These are phyloP conservation scores for Kockovaella imperatae DNA, from an alignment of 768 basidiomycete genomes.

Conservation along the genomic window DNA sequence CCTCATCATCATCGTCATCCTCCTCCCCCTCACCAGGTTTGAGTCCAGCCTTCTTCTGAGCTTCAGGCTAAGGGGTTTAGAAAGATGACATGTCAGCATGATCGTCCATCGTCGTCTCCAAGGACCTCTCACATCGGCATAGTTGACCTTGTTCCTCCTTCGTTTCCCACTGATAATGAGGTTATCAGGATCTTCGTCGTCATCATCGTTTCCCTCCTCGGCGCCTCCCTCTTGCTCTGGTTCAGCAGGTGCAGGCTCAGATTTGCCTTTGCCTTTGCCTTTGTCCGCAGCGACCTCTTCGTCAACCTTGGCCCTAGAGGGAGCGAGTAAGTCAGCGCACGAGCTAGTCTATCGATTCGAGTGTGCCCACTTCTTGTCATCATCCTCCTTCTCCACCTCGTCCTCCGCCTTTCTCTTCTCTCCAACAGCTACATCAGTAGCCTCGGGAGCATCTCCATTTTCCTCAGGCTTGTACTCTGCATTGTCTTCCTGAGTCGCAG, in stretches of 20 bases:
- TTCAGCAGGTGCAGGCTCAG: conserved; percentile 5
- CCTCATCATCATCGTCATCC: conserved; percentile 49
- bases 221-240: conserved; percentile 18
- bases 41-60: conserved; percentile 27
- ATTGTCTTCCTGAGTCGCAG: too few species aligned
- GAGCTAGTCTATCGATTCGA: not conserved
- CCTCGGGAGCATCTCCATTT: not conserved
- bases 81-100: not conserved
- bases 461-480: not conserved
- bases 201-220: conserved; percentile 42
- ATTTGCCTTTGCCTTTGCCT: conserved; percentile 27
- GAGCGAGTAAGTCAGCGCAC: not conserved
- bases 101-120: conserved; percentile 28
- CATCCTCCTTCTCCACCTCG: not conserved
- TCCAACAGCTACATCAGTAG: conserved; percentile 5
- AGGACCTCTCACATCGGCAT: conserved; percentile 37
- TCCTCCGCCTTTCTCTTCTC: conserved; percentile 32
- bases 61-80: conserved; percentile 31
- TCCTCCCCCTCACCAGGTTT: conserved; percentile 46
- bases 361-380: conserved; percentile 24
- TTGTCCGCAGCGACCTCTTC: conserved; percentile 8
- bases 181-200: conserved; percentile 49
- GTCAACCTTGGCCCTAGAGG: conserved; percentile 15
- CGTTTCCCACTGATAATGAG: conserved; percentile 25
- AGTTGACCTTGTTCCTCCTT: conserved; percentile 44